Base-by-base conservation (phyloP, 225 moss, liverwort and hornwort genomes). In the Lunularia cruciata region DNA sequence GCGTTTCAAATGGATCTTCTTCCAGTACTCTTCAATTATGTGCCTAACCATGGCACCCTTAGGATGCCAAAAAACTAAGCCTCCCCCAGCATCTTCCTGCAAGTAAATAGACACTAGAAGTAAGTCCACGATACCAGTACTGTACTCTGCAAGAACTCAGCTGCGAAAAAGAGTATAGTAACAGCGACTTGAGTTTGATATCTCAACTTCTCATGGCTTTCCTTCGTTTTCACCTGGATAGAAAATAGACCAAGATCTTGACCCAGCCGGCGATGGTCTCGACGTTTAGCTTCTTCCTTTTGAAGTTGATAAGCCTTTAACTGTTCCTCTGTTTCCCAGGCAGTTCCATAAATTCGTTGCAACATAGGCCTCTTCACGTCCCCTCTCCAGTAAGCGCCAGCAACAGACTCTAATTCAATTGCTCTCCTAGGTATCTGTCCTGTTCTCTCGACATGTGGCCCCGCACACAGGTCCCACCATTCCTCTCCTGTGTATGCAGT, bases 381-480 rank as follows among this genome's bases (percentile, higher is more conserved):
- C 43, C 96, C 96, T 69, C 96, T 93, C 96, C 93, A 98, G 66
- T 98, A 98, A 10, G 96, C 96, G 73, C 96, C 96, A 36, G 96
- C 96, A 30, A 98, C 93, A 47, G 83, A 83, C 63, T 98, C 96
- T 59, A 98, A 78, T 56, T 91, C 93, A 62, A 98, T 86, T 12
- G 96, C 96, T 75, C 84, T 87, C 65, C 86, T 84, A n/a, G 90
- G 93, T 51, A 98, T 76, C 66, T 91, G 89, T 52, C 96, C 93
- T 33, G 96, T 98, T 67, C 85, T 86, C 76, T 93, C 93, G 42
- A 98, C 72, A 79, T 98, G 96, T 1, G 96, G 96, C 6, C 96
- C 93, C 3, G 93, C 96, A 68, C 96, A 98, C 9, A 98, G 81
- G 76, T 98, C 96, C 96, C 93, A 98, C 96, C 96, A 98, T 11